Percentiles rank a stretch among this genome's conserved stretches.
Conservation (phyloP, 768 basidiomycete genomes). For the Xerocomus brunneocitrinus region DNA sequence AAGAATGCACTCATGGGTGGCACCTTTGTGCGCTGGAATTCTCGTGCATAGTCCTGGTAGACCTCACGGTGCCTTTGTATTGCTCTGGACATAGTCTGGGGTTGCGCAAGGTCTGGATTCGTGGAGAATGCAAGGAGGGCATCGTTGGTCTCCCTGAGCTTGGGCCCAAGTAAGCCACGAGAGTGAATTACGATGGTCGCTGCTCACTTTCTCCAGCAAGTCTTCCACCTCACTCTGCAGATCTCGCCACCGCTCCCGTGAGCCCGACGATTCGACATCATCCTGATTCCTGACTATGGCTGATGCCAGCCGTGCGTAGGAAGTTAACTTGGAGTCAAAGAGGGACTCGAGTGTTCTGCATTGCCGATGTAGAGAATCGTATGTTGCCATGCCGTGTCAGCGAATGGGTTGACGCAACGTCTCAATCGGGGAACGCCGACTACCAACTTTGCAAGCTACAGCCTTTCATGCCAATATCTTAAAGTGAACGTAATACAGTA, state of each 20-base stretch:
- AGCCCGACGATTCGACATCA: constrained; percentile 68
- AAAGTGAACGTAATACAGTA: constrained; percentile 15
- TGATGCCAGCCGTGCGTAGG: constrained; percentile 84
- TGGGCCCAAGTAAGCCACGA: constrained; percentile 14
- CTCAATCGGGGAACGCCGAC: constrained; percentile 20
- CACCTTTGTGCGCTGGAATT: constrained; percentile 84
- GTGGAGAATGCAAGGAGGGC: constrained; percentile 65
- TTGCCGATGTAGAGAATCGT: constrained; percentile 87
- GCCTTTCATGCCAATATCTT: neutral
- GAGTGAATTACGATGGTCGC: neutral
- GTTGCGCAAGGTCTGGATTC: constrained; percentile 59
- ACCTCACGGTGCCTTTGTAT: constrained; percentile 90
- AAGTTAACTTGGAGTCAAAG: constrained; percentile 85
- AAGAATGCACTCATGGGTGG: neutral
- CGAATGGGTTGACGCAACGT: neutral
- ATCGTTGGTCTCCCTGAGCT: constrained; percentile 88
- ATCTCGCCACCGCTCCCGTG: constrained; percentile 71
- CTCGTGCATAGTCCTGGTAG: constrained; percentile 80
- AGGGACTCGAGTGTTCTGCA: constrained; percentile 91
- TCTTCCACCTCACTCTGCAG: constrained; percentile 86
- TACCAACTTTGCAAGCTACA: too few species aligned
- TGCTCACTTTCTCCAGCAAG: constrained; percentile 72
- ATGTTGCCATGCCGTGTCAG: constrained; percentile 54
- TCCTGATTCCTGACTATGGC: constrained; percentile 48
- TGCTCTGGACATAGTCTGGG: constrained; percentile 81